Base-by-base conservation (phyloP, 148 eudicot species). In the Vaccinium corymbosum region DNA sequence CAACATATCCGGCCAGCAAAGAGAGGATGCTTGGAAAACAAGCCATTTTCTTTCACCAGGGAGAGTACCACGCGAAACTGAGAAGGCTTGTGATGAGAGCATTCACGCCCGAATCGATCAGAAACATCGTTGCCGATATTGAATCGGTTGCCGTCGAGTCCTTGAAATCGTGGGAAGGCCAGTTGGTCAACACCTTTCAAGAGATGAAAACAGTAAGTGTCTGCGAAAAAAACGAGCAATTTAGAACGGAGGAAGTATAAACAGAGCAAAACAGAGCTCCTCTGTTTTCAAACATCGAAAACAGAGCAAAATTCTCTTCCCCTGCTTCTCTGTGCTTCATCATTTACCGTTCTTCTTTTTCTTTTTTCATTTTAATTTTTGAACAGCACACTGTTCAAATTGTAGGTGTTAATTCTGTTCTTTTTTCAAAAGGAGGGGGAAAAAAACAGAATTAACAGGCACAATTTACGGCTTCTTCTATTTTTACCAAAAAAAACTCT, bases 1-100 rank as follows among this genome's bases (percentile, higher is more conserved):
- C 99, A 22, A 94, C 99, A 85, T 97, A 92, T 85, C 99, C 99
- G 1, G 98, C 98, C 2, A 94, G 99, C 86, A 97, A 97, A 87
- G 96, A 92, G 83, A 89, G 97, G 84, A 97, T 97, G 95, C 84
- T 97, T 73, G 99, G 99, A 5, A 97, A 94, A 87, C 91, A 97
- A 86, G 99, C 98, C 4, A 89, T 97, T 46, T 97, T 97, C 87
- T 97, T 97, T 49, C 92, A 97, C 86, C 95, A 94, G 81, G 97
- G 98, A 25, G 94, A 95, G 53, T 97, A 97, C 82, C 99, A 97
- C 84, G 72, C 88, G 42, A 91, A 87, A 80, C 82, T 97, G 66
- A 89, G 99, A 59, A 93, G 88, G 83, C 92, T 94, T 12, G 97
- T 97, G 1, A 92, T 94, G 11, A 88, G 93, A 3, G 92, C 98